These are phyloP conservation scores for Craterostigma plantagineum DNA, from an alignment of 257 asterid species.

Conservation along the genomic window DNA sequence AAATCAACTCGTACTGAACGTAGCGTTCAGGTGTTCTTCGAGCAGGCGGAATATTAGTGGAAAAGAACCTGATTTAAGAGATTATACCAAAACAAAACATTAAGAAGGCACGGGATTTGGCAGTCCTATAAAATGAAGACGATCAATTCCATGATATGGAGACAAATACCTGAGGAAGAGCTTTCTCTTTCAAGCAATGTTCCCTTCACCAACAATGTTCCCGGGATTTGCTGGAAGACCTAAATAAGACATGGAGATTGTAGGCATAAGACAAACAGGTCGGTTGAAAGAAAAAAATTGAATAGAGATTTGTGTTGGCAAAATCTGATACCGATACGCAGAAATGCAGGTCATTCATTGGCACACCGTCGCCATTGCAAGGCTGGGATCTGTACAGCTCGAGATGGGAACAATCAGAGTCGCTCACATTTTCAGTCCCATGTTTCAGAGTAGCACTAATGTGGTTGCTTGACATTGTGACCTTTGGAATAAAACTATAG, in stretches of 20 bases:
- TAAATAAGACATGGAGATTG: slow-evolving; percentile 10
- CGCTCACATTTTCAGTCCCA: slow-evolving; percentile 8
- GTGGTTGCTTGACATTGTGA: slow-evolving; percentile 30
- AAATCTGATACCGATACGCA: slow-evolving; percentile 36
- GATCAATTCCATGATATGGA: no score
- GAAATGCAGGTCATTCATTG: slow-evolving; percentile 24
- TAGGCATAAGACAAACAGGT: background rate
- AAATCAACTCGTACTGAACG: no score
- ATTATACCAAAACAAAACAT: no score
- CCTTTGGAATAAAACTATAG: slow-evolving; percentile 12
- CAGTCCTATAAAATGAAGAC: background rate
- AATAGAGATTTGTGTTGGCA: background rate
- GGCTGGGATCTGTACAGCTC: slow-evolving; percentile 11
- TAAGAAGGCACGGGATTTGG: no score
- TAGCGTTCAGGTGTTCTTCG: no score
- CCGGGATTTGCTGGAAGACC: slow-evolving; percentile 91
- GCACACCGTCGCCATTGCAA: no score
- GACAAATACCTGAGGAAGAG: slow-evolving; percentile 37
- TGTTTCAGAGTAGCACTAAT: slow-evolving; percentile 28
- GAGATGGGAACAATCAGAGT: slow-evolving; percentile 9
- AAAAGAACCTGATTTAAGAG: background rate
- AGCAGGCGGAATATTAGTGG: no score
- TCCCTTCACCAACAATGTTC: slow-evolving; percentile 64
- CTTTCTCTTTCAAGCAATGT: slow-evolving; percentile 31
- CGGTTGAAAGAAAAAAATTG: background rate